These are phyloP conservation scores for Pilaira anomala DNA, from an alignment of 192 early-diverging fungal species.

Conservation along the genomic window DNA sequence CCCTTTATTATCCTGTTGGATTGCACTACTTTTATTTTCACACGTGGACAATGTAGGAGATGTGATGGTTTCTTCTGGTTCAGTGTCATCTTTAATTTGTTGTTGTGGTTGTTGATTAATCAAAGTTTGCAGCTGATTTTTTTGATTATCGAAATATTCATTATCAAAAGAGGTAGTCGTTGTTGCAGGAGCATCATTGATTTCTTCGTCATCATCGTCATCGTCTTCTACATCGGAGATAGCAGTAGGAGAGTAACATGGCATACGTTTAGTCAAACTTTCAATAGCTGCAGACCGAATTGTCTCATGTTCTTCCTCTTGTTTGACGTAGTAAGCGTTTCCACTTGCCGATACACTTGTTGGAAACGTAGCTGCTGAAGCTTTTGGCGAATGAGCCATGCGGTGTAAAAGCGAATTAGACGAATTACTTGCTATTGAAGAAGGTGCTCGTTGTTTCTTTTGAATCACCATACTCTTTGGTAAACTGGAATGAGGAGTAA, in stretches of 20 bases:
- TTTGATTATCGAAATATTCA: no score
- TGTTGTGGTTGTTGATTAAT: neutral
- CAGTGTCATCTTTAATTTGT: neutral
- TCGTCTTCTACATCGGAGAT: neutral
- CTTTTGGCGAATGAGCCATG: slow-evolving; percentile 6
- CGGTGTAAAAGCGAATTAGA: neutral
- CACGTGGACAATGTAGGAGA: no score
- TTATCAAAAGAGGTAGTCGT: neutral
- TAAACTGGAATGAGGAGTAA: slow-evolving; percentile 2
- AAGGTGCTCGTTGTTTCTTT: neutral
- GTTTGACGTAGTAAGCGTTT: neutral
- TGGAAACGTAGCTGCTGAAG: neutral
- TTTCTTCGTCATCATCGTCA: neutral
- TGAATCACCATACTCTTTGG: slow-evolving; percentile 7
- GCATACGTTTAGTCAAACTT: neutral
- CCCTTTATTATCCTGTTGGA: neutral
- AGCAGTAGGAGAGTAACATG: neutral
- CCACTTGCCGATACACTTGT: slow-evolving; percentile 1
- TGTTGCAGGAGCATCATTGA: neutral
- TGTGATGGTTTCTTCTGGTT: neutral
- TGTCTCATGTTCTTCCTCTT: neutral
- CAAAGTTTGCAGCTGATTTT: neutral
- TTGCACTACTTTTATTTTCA: no score
- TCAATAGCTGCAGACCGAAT: neutral
- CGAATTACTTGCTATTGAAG: neutral